Evolutionary conservation across 73 alveolate genomes (phyloP).

Genomic region (Paramecium caudatum): DNA sequence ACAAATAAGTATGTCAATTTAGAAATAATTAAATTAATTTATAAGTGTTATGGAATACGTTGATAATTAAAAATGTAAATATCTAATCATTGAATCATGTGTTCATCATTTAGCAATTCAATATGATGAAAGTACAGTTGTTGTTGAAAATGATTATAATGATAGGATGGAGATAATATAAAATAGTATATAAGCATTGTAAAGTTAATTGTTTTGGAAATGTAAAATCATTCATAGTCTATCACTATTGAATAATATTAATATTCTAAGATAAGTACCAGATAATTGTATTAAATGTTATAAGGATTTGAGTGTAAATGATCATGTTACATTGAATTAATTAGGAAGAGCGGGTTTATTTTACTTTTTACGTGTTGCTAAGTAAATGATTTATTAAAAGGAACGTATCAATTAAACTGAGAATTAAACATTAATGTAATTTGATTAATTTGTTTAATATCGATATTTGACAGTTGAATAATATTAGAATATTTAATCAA

Average conservation of each 20-base stretch:
- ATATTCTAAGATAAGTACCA: slow-evolving; percentile 6
- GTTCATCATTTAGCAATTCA: slow-evolving; percentile 65
- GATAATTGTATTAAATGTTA: slow-evolving; percentile 9
- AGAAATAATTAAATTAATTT: slow-evolving; percentile 56
- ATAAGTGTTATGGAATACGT: slow-evolving; percentile 41
- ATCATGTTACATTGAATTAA: slow-evolving; percentile 52
- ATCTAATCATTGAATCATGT: slow-evolving; percentile 60
- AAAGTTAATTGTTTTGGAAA: slow-evolving; percentile 42
- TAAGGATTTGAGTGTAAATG: background rate
- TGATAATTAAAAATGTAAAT: slow-evolving; percentile 53
- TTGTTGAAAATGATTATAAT: background rate
- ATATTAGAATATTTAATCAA: background rate
- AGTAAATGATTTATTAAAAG: slow-evolving; percentile 16
- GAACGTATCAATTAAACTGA: background rate
- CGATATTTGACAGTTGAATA: slow-evolving; percentile 46
- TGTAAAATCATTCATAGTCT: slow-evolving; percentile 50
- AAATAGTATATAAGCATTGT: background rate
- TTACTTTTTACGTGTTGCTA: slow-evolving; percentile 27
- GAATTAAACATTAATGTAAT: background rate
- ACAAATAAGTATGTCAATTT: background rate
- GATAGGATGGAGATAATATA: slow-evolving; percentile 31
- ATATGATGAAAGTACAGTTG: slow-evolving; percentile 55
- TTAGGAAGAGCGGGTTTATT: slow-evolving; percentile 67
- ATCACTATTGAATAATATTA: slow-evolving; percentile 42
- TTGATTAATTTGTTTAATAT: slow-evolving; percentile 5